A percentile compares a stretch with the other conserved stretches of the same genome.
These are phyloP conservation scores for Didymellaceae sp. DNA, from an alignment of 2,329 filamentous ascomycete species.

Conservation along the genomic window DNA sequence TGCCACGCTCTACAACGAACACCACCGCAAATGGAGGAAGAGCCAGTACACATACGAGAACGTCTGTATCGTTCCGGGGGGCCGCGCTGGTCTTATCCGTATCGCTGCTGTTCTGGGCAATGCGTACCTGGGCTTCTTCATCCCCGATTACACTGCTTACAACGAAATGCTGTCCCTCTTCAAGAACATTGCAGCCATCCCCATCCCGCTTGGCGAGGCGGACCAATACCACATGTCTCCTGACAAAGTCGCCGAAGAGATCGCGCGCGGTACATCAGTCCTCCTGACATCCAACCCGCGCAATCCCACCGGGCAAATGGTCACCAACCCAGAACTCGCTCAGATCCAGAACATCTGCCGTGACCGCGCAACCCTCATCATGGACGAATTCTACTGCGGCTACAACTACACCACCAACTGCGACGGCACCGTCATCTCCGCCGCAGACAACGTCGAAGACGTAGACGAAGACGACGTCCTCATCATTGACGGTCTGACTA, in stretches of 20 bases:
- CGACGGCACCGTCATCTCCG: conserved; percentile 86
- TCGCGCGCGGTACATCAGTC: conserved; percentile 77
- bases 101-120: conserved; percentile 95
- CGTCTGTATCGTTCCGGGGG: conserved; percentile 93
- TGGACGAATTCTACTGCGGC: conserved; percentile 89
- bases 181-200: conserved; percentile 69
- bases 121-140: conserved; percentile 91
- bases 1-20: conserved; percentile 89
- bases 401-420: conserved; percentile 96
- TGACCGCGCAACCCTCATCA: conserved; percentile 87
- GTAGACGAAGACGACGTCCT: conserved; percentile 82
- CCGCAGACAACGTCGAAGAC: conserved; percentile 87
- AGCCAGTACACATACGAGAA: conserved; percentile 98
- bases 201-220: conserved; percentile 74
- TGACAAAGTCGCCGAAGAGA: conserved; percentile 90
- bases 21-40: conserved; percentile 84
- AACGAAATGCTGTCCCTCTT: conserved; percentile 97
- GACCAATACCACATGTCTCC: conserved; percentile 94
- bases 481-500: conserved; percentile 94
- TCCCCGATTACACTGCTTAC: conserved; percentile 93
- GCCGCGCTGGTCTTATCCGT: conserved; percentile 88
- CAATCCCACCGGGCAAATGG: conserved; percentile 90
- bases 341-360: conserved; percentile 94
- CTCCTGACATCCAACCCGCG: conserved; percentile 94
- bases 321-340: conserved; percentile 82